Evolutionary conservation across 768 basidiomycete species (phyloP), one percentile per base, ranked within the genome.

Genomic region (Boletus reticuloceps): DNA sequence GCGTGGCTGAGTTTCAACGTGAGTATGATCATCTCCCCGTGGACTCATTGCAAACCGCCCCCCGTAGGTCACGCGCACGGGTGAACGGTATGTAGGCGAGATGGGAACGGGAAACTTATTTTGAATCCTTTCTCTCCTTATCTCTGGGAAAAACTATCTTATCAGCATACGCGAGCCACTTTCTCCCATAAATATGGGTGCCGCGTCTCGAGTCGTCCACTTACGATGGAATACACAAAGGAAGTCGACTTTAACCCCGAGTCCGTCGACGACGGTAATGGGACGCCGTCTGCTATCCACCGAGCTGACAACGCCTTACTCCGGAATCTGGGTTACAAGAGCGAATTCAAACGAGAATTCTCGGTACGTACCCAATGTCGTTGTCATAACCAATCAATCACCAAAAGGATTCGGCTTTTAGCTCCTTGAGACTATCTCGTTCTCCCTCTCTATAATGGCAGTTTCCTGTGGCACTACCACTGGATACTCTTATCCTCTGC

Each of bases 271-370:
- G 34, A 48, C 53, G 36, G 32, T 32, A 45, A 32, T 25, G 59
- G 47, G 16, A 56, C 37, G 14, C 14, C 55, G n/a, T 43, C 56
- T 32, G 19, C 39, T 2, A 37, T 61, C 27, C 65, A 67, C 38
- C 52, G 16, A 19, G 51, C 63, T 8, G 64, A 66, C 10, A 51
- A 66, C 27, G 38, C 53, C 6, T 45, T 66, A 2, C 51, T 66
- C 13, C 31, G 51, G 25, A 66, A 66, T 41, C 64, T 66, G 17
- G 64, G 64, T 14, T 66, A 66, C 53, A 66, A 64, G 57, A 66
- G 65, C 53, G 62, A 66, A 34, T 66, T 66, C 20, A 63, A 57
- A 37, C 47, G 64, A 16, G 64, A 66, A 45, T 66, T 66, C 17
- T 66, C 65, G 51, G 64, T 64, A 47, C 10, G 61, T 52, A 22